A percentile compares a stretch with the other conserved stretches of the same genome.
These are phyloP conservation scores for Pestalotiopsis sp. DNA, from an alignment of 2,329 filamentous ascomycete species.

Conservation along the genomic window DNA sequence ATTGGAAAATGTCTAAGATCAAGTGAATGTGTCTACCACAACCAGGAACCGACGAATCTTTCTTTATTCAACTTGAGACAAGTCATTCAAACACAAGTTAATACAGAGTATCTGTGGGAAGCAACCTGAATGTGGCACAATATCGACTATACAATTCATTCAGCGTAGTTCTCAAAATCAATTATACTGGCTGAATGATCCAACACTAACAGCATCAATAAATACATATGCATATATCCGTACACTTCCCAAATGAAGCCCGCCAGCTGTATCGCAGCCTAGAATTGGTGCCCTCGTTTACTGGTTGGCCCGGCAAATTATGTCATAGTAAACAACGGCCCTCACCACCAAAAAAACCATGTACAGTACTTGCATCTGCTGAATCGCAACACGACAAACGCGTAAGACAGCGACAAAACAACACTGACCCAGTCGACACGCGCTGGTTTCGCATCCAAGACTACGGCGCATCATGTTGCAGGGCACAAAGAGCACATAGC, in stretches of 20 bases:
- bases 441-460: neutral
- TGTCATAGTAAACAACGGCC: slow-evolving; percentile 21
- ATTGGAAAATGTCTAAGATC: no score
- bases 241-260: neutral
- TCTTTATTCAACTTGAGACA: no score
- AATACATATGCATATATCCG: neutral
- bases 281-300: neutral
- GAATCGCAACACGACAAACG: neutral
- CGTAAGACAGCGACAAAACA: neutral
- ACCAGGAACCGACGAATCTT: no score
- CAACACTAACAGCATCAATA: neutral
- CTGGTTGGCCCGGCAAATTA: slow-evolving; percentile 30
- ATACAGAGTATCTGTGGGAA: no score
- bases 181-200: neutral
- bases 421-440: slow-evolving; percentile 20
- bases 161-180: no score
- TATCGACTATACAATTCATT: no score
- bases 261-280: neutral
- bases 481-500: neutral
- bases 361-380: slow-evolving; percentile 4
- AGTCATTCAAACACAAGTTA: no score
- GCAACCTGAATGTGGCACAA: no score
- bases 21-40: no score
- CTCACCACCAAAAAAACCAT: slow-evolving; percentile 2
- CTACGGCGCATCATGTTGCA: neutral